Evolutionary conservation across 78 protist species (phyloP), one percentile per base, ranked within the genome.

Genomic region (Monosiga brevicollis): DNA sequence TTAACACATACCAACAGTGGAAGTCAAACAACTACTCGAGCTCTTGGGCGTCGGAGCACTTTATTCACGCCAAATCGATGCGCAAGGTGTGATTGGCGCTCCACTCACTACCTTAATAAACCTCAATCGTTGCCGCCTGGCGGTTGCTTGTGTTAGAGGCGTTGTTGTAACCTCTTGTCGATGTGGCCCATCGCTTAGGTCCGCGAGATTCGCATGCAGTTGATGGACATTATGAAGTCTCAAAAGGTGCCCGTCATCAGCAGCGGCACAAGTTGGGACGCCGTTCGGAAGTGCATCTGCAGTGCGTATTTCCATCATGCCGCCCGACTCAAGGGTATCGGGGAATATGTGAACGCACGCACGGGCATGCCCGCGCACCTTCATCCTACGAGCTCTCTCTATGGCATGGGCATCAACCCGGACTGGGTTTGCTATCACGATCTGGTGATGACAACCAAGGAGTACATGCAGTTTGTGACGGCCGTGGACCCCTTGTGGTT

Each of bases 361-460:
- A 94, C 90, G 10, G 99, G 98, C 70, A 90, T 96, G 94, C 94
- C 97, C 26, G 93, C 96, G 78, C 86, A 87, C 73, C 92, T 98
- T 76, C 99, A 97, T 83, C 99, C 99, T 26, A 92, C 98, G 6
- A 77, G 89, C 26, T 80, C 78, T 2, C 55, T 84, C 62, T 84
- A 39, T 62, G 83, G 78, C 39, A 54, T 78, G 87, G 83, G 87
- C 0, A 81, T 76, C 83, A 90, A 95, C 1, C 98, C 99, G 6
- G 99, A 97, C 80, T 98, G 97, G 87, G 83, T 98, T 71, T 97
- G 97, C 71, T 98, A 97, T 89, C 98, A 98, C 85, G 99, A 97
- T 80, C 95, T 97, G 26, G 93, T 96, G 15, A 84, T 93, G 93
- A 98, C 99, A 10, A n/a, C 93, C 73, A 95, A 93, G 82, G 98